phyloP scores from a whole-genome alignment of 2,329 filamentous ascomycete genomes.

The Penicillium brasilianum region DNA sequence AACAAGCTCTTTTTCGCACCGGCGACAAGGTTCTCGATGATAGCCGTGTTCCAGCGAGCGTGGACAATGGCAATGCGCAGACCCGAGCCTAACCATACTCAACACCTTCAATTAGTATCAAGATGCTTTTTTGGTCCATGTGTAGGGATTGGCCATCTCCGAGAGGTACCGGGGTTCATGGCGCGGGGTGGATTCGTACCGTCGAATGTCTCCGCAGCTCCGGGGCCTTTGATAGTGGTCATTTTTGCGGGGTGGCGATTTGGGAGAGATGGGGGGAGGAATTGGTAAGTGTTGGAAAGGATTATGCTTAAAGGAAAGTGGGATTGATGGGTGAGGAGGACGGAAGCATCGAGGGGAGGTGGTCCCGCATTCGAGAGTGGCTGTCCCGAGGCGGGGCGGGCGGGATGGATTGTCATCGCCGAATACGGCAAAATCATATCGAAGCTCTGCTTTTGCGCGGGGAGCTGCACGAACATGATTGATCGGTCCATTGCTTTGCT shows the following conservation, averaged over 20 bases:
- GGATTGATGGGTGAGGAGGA: conserved; percentile 8
- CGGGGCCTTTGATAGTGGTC: conserved; percentile 67
- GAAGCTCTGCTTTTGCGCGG: not conserved
- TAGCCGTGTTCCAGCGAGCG: conserved; percentile 88
- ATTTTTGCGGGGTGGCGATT: conserved; percentile 36
- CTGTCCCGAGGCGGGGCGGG: conserved; percentile 16
- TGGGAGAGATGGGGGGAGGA: not conserved
- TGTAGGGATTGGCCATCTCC: not conserved
- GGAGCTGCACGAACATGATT: not conserved
- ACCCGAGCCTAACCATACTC: conserved; percentile 58
- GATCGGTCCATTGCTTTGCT: no score
- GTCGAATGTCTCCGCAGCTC: conserved; percentile 62
- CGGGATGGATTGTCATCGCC: conserved; percentile 25
- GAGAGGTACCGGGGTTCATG: not conserved
- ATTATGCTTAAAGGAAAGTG: not conserved
- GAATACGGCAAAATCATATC: conserved; percentile 22
- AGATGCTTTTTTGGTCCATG: no score
- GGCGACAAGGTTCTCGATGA: conserved; percentile 83
- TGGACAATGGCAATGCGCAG: conserved; percentile 95
- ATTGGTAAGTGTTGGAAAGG: not conserved
- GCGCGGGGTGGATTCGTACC: conserved; percentile 48
- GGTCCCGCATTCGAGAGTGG: not conserved
- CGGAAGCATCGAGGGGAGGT: conserved; percentile 16
- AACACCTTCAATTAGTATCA: not conserved
- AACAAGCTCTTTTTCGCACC: conserved; percentile 80